Base-by-base conservation (phyloP, 208 protist genomes). In the Tetramitus jugosus region DNA sequence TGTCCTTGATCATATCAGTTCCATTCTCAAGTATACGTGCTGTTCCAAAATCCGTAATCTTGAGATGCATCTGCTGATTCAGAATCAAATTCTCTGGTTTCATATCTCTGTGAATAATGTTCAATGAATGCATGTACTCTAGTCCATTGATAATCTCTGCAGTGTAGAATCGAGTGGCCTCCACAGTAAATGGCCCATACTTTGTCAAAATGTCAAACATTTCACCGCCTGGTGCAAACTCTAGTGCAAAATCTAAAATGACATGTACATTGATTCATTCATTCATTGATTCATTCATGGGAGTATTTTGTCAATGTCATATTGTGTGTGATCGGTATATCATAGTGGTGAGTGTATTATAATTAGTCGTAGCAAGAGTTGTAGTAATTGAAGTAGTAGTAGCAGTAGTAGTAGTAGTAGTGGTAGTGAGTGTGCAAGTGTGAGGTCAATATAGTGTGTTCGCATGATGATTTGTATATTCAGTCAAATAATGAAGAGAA, bases 111-210 rank as follows among this genome's bases (percentile, higher is more conserved):
- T 82, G 80, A 33, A 82, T 71, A 26, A 82, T 72, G 8, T 42
- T 42, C 3, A 77, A 72, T n/a, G 7, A 43, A 37, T 81, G 72
- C 23, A 82, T 40, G 74, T 82, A 82, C 45, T 81, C 80, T 23
- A 82, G 20, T 8, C 35, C 80, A 56, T 82, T 82, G 6, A 82
- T n/a, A 14, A 82, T 31, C 60, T 82, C 77, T 3, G 80, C 78
- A 40, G 65, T 60, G 10, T 76, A 60, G n/a, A 76, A 76, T 43
- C 13, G 29, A 2, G 46, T 17, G 2, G 45, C n/a, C 17, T 76
- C 46, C 26, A 78, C 23, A 26, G 26, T 35, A 3, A 69, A 65
- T 1, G 49, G 26, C 17, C 52, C 52, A 45, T 78, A 64, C 10
- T 78, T 64, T 14, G 35, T 68, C 3, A 78, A n/a, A 20, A 65